Percentiles rank a stretch among this genome's conserved stretches.
Conservation (phyloP, 257 asterid genomes). For the Solanum habrochaites region DNA sequence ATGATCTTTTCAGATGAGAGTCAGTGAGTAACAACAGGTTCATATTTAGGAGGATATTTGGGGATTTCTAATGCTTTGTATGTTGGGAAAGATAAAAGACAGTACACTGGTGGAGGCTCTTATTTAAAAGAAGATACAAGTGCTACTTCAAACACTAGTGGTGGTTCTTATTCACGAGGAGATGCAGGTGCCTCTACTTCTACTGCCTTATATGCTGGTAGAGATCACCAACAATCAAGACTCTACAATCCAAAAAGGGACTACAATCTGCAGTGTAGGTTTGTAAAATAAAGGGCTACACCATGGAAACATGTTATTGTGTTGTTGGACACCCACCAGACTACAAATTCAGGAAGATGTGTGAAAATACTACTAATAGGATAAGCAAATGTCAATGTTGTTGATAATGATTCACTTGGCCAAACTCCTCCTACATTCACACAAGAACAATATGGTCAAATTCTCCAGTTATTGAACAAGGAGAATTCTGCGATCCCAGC, state of each 20-base stretch:
- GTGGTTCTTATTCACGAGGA: not conserved
- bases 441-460: not conserved
- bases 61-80: not conserved
- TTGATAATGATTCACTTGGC: not conserved
- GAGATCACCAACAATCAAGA: not conserved
- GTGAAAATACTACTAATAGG: not conserved
- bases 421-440: not conserved
- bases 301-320: not conserved
- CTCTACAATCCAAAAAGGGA: not conserved
- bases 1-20: not conserved
- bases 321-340: not conserved
- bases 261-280: no score
- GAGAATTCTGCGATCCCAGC: not conserved
- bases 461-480: not conserved
- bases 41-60: not conserved
- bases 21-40: not conserved
- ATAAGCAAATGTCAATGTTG: not conserved
- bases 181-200: not conserved
- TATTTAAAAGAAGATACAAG: not conserved
- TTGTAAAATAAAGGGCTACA: not conserved
- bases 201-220: not conserved
- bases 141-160: not conserved
- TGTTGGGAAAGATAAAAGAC: not conserved
- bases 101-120: no score
- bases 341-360: not conserved